phyloP scores from a whole-genome alignment of 495 filamentous ascomycete genomes.

The Neurospora terricola region DNA sequence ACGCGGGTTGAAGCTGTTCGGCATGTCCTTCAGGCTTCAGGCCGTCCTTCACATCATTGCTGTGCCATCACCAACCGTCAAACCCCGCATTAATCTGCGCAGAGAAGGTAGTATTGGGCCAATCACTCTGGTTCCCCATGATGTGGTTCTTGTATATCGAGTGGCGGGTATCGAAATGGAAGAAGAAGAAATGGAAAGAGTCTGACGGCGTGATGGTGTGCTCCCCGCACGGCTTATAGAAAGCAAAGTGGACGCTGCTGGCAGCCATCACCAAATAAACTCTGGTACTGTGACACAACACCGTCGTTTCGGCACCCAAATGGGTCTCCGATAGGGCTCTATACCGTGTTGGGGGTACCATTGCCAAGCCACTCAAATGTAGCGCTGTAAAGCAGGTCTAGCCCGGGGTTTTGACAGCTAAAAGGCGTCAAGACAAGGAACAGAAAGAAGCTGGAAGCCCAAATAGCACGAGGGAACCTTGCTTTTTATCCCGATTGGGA shows the following conservation, averaged over 20 bases:
- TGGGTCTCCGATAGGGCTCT: background rate
- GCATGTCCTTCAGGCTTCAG: background rate
- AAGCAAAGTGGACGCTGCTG: background rate
- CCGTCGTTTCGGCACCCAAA: background rate
- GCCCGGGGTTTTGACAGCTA: background rate
- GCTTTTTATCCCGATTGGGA: background rate
- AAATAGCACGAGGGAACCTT: background rate
- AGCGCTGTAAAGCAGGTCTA: background rate
- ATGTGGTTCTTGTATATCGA: background rate
- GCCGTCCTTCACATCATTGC: background rate
- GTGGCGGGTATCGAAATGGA: background rate
- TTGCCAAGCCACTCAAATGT: background rate
- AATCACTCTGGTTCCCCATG: background rate
- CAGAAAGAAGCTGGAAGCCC: background rate
- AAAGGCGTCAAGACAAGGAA: background rate
- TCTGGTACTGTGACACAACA: background rate
- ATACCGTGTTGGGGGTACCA: background rate
- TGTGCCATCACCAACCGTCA: background rate
- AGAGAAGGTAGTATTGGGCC: background rate
- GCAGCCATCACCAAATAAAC: background rate
- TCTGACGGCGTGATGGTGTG: background rate
- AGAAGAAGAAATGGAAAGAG: background rate
- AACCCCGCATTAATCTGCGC: background rate
- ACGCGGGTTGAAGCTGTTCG: background rate
- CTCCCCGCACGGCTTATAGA: background rate